These are phyloP conservation scores for Olyra latifolia DNA, from an alignment of 176 grass and related monocot genomes.

Conservation along the genomic window DNA sequence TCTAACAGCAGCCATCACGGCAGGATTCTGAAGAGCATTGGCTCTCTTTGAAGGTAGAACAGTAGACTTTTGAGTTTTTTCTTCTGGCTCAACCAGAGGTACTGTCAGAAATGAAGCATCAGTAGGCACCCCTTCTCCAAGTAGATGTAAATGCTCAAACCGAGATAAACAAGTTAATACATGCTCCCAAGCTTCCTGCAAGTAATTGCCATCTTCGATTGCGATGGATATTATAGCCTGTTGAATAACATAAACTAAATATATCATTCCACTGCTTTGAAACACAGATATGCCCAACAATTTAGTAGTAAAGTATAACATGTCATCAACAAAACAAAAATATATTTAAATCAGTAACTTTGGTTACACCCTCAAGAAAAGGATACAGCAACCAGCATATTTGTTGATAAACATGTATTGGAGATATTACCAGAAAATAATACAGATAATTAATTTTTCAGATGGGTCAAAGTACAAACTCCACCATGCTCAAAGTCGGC, in stretches of 20 bases:
- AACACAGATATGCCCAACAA: constrained; percentile 5
- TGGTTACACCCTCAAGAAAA: constrained; percentile 9
- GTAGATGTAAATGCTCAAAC: constrained; percentile 94
- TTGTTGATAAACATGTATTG: not conserved
- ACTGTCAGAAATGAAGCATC: constrained; percentile 92
- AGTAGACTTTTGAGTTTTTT: constrained; percentile 63
- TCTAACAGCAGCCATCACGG: constrained; percentile 86
- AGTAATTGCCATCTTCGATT: constrained; percentile 90
- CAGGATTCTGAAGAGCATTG: constrained; percentile 94
- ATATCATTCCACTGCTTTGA: constrained; percentile 31
- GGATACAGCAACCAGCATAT: not conserved
- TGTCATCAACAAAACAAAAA: not conserved
- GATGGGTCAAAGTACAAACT: not conserved
- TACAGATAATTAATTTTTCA: not conserved
- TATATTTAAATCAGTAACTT: not conserved
- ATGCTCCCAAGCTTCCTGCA: constrained; percentile 97
- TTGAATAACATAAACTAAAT: constrained; percentile 35
- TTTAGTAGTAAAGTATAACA: constrained; percentile 2
- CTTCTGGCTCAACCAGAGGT: constrained; percentile 56
- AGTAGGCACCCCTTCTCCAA: constrained; percentile 89
- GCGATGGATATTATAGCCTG: constrained; percentile 99
- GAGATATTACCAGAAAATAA: constrained; percentile 23
- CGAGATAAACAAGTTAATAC: constrained; percentile 92
- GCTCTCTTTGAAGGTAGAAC: constrained; percentile 57
- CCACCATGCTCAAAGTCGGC: not conserved